Evolutionary conservation across 768 basidiomycete species (phyloP).

Genomic region (Trametes gibbosa): DNA sequence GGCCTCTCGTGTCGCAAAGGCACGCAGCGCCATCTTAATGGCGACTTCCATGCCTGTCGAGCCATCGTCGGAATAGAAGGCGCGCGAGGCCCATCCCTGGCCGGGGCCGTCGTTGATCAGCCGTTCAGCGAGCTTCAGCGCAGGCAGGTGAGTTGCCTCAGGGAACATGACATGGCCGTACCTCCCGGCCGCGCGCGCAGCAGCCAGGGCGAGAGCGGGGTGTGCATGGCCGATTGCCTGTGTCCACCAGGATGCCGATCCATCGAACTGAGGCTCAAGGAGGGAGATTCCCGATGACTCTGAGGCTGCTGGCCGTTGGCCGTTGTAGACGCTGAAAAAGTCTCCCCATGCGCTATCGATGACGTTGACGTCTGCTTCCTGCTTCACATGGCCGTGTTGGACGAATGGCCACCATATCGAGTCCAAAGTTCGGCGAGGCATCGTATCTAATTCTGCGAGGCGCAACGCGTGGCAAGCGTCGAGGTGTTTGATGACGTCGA

Average conservation of each 20-base stretch:
- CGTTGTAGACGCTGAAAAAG: slow-evolving; percentile 73
- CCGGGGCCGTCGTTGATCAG: slow-evolving; percentile 77
- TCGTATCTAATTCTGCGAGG: slow-evolving; percentile 69
- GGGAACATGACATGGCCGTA: slow-evolving; percentile 99
- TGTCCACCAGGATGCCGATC: slow-evolving; percentile 99
- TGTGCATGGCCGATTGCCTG: slow-evolving; percentile 86
- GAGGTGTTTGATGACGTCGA: slow-evolving; percentile 52
- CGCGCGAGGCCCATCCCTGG: slow-evolving; percentile 85
- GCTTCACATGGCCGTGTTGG: slow-evolving; percentile 74
- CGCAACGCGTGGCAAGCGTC: slow-evolving; percentile 63
- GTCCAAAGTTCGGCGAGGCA: slow-evolving; percentile 75
- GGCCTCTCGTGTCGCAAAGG: slow-evolving; percentile 46
- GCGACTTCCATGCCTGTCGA: slow-evolving; percentile 98
- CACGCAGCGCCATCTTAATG: slow-evolving; percentile 91
- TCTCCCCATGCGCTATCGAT: slow-evolving; percentile 90
- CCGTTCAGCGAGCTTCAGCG: slow-evolving; percentile 78
- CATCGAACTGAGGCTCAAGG: slow-evolving; percentile 71
- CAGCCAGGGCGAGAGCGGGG: slow-evolving; percentile 76
- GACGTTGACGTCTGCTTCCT: slow-evolving; percentile 74
- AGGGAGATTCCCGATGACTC: slow-evolving; percentile 35
- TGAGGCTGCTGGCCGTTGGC: slow-evolving; percentile 18
- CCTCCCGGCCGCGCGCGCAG: slow-evolving; percentile 84
- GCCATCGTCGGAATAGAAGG: slow-evolving; percentile 93
- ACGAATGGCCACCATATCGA: slow-evolving; percentile 97
- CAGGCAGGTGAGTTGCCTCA: slow-evolving; percentile 81